Base-by-base conservation (phyloP, 805 yeast species). In the Candida ortonii region DNA sequence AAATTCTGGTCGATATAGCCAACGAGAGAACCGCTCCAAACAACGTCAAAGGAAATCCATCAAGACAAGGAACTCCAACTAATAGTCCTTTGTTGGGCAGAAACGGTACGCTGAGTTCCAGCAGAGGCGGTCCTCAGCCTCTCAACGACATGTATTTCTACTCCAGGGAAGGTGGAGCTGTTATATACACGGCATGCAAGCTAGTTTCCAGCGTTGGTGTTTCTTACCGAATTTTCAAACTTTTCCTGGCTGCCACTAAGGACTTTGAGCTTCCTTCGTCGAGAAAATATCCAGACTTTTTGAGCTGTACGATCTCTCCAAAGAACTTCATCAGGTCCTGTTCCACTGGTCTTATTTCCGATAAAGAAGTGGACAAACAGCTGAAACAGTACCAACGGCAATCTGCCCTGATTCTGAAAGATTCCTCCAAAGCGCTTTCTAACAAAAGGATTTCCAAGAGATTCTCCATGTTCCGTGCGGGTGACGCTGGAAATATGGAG, bases 211-310 rank as follows among this genome's bases (percentile, higher is more conserved):
- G 76, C 26, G 72, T 82, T 1, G 41, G 57, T 5, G 39, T 54
- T 4, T 43, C 54, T 4, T 69, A 84, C 2, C 70, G 70, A 42
- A 78, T 81, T 78, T 64, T 84, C 16, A 67, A 69, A 29, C 63
- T 77, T 1, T 64, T 78, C 25, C 53, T 81, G 19, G 66, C 72
- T 7, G 52, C 75, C 13, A 71, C 79, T n/a, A 83, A 83, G n/a
- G 84, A 81, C 44, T 80, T 80, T 53, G 71, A 70, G 47, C 60
- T 83, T 28, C 71, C 76, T 15, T 55, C 65, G 2, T 78, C 76
- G 25, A 70, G 87, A 49, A 64, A 74, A 14, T 84, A 82, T 50
- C 81, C 86, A 1, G 83, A 84, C 53, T 82, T 82, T 44, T 58
- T 69, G 7, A 57, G 55, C 16, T 72, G 78, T 57, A 68, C 71